Evolutionary conservation across 2,329 filamentous ascomycete genomes (phyloP).

Genomic region (Penicillium digitatum): DNA sequence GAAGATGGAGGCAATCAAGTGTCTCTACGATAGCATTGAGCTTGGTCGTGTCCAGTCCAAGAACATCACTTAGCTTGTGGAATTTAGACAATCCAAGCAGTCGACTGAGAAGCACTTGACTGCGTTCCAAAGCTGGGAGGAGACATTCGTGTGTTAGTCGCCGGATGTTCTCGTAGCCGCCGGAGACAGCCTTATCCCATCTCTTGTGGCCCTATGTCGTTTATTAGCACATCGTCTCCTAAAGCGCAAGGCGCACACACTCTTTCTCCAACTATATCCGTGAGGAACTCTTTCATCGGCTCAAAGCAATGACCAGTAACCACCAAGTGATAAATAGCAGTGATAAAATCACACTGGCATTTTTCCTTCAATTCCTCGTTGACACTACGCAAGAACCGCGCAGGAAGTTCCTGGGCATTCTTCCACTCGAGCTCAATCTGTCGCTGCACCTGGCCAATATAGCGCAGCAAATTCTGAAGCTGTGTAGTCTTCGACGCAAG

Average conservation of each 20-base stretch:
- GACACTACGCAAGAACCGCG: constrained; percentile 71
- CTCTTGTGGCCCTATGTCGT: constrained; percentile 72
- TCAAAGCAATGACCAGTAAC: constrained; percentile 76
- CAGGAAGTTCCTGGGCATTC: constrained; percentile 72
- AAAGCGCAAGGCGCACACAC: constrained; percentile 46
- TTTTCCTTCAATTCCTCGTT: constrained; percentile 69
- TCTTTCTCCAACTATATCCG: constrained; percentile 74
- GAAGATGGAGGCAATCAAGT: constrained; percentile 68
- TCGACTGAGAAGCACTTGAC: constrained; percentile 73
- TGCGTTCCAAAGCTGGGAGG: constrained; percentile 79
- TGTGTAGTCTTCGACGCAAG: constrained; percentile 83
- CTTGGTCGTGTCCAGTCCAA: constrained; percentile 63
- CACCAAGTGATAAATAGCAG: constrained; percentile 77
- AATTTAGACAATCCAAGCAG: constrained; percentile 80
- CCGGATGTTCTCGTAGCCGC: constrained; percentile 72
- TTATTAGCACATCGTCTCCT: constrained; percentile 6
- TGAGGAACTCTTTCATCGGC: constrained; percentile 78
- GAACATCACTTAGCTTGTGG: constrained; percentile 61
- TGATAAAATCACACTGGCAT: constrained; percentile 61
- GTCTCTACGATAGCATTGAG: constrained; percentile 63
- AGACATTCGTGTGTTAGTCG: constrained; percentile 81
- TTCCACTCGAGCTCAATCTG: constrained; percentile 82
- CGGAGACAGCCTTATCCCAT: constrained; percentile 83
- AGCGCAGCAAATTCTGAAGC: constrained; percentile 79
- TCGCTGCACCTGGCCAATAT: constrained; percentile 73